Percentiles rank a stretch among this genome's conserved stretches.
Conservation (phyloP, 208 protist genomes). For the Crithidia mellificae region DNA sequence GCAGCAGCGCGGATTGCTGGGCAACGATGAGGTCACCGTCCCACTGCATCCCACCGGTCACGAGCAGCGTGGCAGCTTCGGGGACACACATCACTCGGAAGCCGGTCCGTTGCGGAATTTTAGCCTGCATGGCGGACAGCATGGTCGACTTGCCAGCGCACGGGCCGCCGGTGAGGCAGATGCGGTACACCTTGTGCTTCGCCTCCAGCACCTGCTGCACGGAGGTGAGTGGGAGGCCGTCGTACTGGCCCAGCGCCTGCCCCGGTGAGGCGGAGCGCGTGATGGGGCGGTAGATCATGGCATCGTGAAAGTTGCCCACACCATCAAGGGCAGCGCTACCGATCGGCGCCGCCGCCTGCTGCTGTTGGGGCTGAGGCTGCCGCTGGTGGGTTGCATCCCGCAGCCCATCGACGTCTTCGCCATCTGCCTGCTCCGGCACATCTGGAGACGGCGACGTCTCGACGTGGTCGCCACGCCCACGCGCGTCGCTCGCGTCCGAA, state of each 20-base stretch:
- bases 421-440: not conserved
- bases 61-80: constrained; percentile 79
- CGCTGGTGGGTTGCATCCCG: too few species aligned
- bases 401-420: not conserved
- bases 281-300: constrained; percentile 32
- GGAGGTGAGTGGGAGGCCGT: constrained; percentile 37
- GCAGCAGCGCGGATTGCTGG: constrained; percentile 67
- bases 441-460: constrained; percentile 28
- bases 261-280: constrained; percentile 64
- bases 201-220: constrained; percentile 55
- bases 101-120: constrained; percentile 63
- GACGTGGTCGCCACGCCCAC: not conserved
- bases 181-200: constrained; percentile 58
- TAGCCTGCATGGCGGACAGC: constrained; percentile 61
- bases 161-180: constrained; percentile 83
- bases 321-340: not conserved
- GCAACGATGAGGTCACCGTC: constrained; percentile 41
- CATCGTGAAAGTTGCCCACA: not conserved
- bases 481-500: not conserved
- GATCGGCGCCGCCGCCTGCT: not conserved
- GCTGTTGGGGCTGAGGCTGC: not conserved
- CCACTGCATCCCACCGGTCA: constrained; percentile 77
- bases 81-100: constrained; percentile 80
- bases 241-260: constrained; percentile 46
- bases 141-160: constrained; percentile 84